Base-by-base conservation (phyloP, 2,329 filamentous ascomycete species). In the Lasiodiplodia sp. region DNA sequence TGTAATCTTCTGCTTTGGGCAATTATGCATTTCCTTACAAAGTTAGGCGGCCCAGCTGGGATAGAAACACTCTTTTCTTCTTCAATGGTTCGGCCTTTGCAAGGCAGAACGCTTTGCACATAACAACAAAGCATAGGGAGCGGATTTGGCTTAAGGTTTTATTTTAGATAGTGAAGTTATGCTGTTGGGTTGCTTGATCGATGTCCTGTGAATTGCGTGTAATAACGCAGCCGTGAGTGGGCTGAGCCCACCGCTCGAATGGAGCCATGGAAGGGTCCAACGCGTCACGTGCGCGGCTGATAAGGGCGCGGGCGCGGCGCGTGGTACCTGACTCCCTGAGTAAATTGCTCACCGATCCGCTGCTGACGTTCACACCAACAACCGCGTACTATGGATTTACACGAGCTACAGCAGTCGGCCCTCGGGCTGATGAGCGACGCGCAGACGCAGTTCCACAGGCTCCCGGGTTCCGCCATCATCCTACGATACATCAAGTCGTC, bases 401-500 rank as follows among this genome's bases (percentile, higher is more conserved):
- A 87, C 76, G 85, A 88, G 78, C 81, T 84, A 70, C 83, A 87
- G 76, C 81, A 80, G 72, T 82, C 84, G 72, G 80, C 87, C 69
- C 78, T 85, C 70, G 84, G 84, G 75, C 82, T 87, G 73, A 78
- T 88, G 70, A 83, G 86, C 74, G 83, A 86, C 72, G 82, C 87
- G 66, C 83, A 86, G 66, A 83, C 88, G 69, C 86, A 90, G 69
- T 96, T 99, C 78, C 94, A 97, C 76, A 93, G 92, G 76, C 87
- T 99, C 49, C 96, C 96, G 37, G 96, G 96, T 65, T 98, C 95
- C 37, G 92, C 95, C 52, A 97, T 99, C 74, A 86, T 98, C 75
- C 88, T 97, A 74, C 92, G 96, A 71, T 99, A 99, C 82, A 94
- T 99, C 78, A 93, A 93, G 80, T 97, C 94, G 69, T 97, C 94